Base-by-base conservation (phyloP, 2,329 filamentous ascomycete genomes). In the Chalara sp. region DNA sequence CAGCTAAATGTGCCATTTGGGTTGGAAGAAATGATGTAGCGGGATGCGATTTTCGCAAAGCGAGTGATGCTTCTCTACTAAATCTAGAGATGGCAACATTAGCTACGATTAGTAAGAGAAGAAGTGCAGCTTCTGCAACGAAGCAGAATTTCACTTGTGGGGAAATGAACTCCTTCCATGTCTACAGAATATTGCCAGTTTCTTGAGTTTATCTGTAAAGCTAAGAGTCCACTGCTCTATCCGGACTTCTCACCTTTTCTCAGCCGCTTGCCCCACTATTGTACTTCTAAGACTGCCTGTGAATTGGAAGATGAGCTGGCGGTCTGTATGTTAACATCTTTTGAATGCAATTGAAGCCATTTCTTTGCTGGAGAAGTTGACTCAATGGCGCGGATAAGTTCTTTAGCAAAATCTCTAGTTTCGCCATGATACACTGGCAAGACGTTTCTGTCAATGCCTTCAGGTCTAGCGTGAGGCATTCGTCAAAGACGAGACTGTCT, bases 21-120 rank as follows among this genome's bases (percentile, higher is more conserved):
- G 12, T 81, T 64, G 52, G 71, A 80, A n/a, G 70, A 68, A 46
- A 74, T 72, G 1, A 46, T 51, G 70, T 76, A 11, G 68, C 65
- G 0, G 74, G 58, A 79, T 75, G 21, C 70, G 70, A 6, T 72
- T 76, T 53, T 77, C 75, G 58, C 77, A 76, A 32, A 78, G 71
- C 48, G 72, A 70, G 0, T 73, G 76, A 51, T 78, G 76, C 44
- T 78, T 71, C 4, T 64, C 67, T n/a, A 69, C 67, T 29, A 75
- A 66, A 6, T 67, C 59, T 67, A 59, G 63, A 68, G 51, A 75
- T 62, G 44, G 68, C 61, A 0, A 70, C 59, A 10, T 65, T 64
- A 2, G 67, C 66, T 8, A 71, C 72, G 32, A 69, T 35, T 58
- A 64, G 32, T 67, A 65, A 6, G 66, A 66, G 11, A 52, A 66